These are phyloP conservation scores for Gamarada debralockiae DNA, from an alignment of 495 filamentous ascomycete species.

Conservation along the genomic window DNA sequence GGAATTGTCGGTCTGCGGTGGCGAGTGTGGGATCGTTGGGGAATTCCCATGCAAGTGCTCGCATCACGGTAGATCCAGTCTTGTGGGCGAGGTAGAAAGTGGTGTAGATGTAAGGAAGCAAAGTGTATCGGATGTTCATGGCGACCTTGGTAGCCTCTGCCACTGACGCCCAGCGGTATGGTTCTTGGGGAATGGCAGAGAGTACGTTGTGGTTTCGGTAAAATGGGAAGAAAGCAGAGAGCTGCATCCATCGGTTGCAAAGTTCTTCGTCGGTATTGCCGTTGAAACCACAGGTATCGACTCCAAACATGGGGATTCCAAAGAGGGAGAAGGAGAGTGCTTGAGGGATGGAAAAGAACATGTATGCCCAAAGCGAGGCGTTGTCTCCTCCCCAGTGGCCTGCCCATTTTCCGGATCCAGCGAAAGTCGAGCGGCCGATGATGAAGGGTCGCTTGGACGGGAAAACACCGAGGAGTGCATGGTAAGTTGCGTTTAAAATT, in stretches of 20 bases:
- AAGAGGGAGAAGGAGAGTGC: constrained; percentile 76
- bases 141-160: constrained; percentile 60
- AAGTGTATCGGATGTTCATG: constrained; percentile 69
- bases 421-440: constrained; percentile 80
- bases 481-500: constrained; percentile 76
- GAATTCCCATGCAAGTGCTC: constrained; percentile 81
- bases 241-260: constrained; percentile 84
- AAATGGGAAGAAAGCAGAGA: constrained; percentile 83
- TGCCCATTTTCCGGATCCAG: constrained; percentile 74
- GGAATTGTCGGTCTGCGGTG: constrained; percentile 67
- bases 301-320: constrained; percentile 85
- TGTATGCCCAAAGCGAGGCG: constrained; percentile 58
- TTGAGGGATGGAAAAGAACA: constrained; percentile 80
- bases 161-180: constrained; percentile 70
- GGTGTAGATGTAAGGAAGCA: constrained; percentile 83
- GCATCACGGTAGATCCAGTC: constrained; percentile 71
- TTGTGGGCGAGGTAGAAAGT: constrained; percentile 66
- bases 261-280: constrained; percentile 71
- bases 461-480: constrained; percentile 60
- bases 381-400: constrained; percentile 93
- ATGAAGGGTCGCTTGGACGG: constrained; percentile 75
- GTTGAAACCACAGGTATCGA: constrained; percentile 77
- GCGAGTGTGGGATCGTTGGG: constrained; percentile 70
- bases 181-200: constrained; percentile 63
- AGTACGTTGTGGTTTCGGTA: constrained; percentile 80